These are phyloP conservation scores for Leccinum truebloodii DNA, from an alignment of 768 basidiomycete species.

Conservation along the genomic window DNA sequence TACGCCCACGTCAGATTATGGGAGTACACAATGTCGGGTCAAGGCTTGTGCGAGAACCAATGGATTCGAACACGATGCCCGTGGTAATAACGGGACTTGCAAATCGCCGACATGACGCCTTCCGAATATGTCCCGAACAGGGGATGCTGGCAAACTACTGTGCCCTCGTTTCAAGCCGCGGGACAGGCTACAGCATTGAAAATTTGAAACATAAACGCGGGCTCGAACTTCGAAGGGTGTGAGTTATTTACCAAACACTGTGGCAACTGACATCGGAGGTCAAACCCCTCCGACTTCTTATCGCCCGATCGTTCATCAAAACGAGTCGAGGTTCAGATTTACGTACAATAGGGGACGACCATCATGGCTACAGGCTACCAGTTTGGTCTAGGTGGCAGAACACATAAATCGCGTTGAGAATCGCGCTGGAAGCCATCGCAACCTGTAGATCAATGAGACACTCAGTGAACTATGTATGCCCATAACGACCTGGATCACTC, in stretches of 20 bases:
- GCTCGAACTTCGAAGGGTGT: neutral
- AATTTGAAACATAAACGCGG: neutral
- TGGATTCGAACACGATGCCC: neutral
- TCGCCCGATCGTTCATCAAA: constrained; percentile 9
- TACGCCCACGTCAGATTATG: neutral
- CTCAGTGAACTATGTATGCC: neutral
- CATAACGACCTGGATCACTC: neutral
- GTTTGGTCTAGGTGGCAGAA: neutral
- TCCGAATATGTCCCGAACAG: constrained; percentile 5
- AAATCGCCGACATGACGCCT: constrained; percentile 18
- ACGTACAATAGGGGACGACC: neutral
- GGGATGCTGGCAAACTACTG: neutral
- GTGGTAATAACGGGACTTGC: constrained; percentile 21
- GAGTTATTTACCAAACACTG: neutral
- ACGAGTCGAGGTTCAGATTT: neutral
- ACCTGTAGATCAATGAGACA: neutral
- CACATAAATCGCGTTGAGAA: neutral
- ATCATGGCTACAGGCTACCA: neutral
- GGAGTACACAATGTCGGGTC: constrained; percentile 1
- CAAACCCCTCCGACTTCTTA: constrained; percentile 26
- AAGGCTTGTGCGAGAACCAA: neutral
- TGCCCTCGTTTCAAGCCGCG: constrained; percentile 12
- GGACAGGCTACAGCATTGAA: neutral
- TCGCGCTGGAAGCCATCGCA: too few species aligned
- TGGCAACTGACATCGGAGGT: constrained; percentile 23